Conservation (phyloP, 2,329 filamentous ascomycete species). For the Colletotrichum gloeosporioides region DNA sequence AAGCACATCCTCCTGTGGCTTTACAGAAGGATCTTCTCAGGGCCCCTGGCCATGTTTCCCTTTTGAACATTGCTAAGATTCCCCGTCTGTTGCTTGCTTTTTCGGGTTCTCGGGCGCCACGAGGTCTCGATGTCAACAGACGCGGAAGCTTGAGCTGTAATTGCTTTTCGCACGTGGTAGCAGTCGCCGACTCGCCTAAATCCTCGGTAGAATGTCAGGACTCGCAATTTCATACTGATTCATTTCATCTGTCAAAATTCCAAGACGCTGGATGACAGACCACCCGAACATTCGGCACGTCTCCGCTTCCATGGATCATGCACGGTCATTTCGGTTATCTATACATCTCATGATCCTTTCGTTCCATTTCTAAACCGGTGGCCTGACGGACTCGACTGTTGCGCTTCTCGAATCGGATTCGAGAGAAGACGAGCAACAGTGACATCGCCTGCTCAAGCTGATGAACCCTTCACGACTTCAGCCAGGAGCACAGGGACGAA, state of each 20-base stretch:
- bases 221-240: background rate
- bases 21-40: background rate
- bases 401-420: background rate
- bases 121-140: background rate
- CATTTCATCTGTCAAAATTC: background rate
- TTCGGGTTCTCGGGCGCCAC: background rate
- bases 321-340: background rate
- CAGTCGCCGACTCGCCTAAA: background rate
- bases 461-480: background rate
- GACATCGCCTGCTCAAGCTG: background rate
- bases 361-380: background rate
- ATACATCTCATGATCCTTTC: background rate
- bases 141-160: accelerated
- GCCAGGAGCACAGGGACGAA: background rate
- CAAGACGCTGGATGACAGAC: background rate
- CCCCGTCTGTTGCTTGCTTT: background rate
- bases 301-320: background rate
- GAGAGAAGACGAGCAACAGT: background rate
- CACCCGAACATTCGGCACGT: background rate
- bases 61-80: background rate
- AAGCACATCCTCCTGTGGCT: background rate
- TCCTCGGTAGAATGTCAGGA: accelerated
- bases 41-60: background rate
- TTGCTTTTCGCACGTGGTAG: background rate
- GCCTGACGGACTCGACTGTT: background rate